These are phyloP conservation scores for Metschnikowia anglica DNA, from an alignment of 805 yeast genomes.

Conservation along the genomic window DNA sequence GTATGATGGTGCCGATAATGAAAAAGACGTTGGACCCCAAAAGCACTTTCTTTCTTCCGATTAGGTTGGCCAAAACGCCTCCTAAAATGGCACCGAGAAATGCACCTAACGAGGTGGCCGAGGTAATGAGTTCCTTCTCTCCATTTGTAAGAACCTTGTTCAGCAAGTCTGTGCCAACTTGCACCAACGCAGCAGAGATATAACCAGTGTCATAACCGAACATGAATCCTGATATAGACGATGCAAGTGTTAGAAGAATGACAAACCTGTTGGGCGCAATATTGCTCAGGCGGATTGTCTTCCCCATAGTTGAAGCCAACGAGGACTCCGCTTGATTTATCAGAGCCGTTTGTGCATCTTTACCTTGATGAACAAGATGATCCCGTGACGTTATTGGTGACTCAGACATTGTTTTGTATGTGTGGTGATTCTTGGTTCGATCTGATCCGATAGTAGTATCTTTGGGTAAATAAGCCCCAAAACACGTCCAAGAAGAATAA, in stretches of 20 bases:
- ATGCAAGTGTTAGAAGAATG: slow-evolving; percentile 63
- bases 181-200: slow-evolving; percentile 88
- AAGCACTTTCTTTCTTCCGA: slow-evolving; percentile 84
- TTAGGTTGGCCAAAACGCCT: slow-evolving; percentile 75
- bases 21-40: slow-evolving; percentile 81
- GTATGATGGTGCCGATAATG: slow-evolving; percentile 80
- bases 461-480: no score
- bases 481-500: no score
- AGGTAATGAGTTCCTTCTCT: slow-evolving; percentile 84
- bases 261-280: slow-evolving; percentile 50
- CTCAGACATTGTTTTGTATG: slow-evolving; percentile 4
- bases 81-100: slow-evolving; percentile 74
- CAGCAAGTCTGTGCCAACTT: slow-evolving; percentile 71
- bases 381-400: slow-evolving; percentile 12
- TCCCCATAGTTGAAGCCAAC: slow-evolving; percentile 9
- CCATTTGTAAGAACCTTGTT: slow-evolving; percentile 60
- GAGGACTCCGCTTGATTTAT: slow-evolving; percentile 9
- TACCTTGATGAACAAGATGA: slow-evolving; percentile 1
- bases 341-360: slow-evolving; percentile 10
- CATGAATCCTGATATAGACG: slow-evolving; percentile 93
- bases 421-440: not conserved
- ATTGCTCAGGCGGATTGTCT: slow-evolving; percentile 10
- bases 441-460: no score
- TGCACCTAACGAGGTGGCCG: slow-evolving; percentile 95
- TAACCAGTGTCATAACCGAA: slow-evolving; percentile 98